phyloP scores from a whole-genome alignment of 129 eudicot species.

The carrot (Daucus carota) region DNA sequence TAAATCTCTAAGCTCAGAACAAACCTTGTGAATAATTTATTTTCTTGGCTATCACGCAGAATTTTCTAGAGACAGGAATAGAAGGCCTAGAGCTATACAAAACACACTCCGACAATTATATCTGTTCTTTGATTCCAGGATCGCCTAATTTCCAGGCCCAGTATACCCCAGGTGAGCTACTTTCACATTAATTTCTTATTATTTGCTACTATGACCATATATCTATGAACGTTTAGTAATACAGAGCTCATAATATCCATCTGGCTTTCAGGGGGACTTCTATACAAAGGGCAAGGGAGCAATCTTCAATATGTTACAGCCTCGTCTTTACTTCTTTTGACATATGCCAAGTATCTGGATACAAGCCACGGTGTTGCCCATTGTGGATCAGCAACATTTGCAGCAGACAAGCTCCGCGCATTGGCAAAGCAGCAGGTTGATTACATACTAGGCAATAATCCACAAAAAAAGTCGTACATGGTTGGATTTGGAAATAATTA shows the following conservation, averaged over 20 bases:
- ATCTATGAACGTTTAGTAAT: neutral
- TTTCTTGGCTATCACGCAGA: conserved; percentile 23
- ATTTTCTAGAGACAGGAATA: conserved; percentile 43
- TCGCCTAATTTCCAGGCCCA: conserved; percentile 70
- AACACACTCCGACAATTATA: conserved; percentile 81
- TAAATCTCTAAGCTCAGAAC: neutral
- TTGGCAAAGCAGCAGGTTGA: conserved; percentile 73
- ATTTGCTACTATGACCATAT: neutral
- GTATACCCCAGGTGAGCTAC: conserved; percentile 60
- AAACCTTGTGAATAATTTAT: neutral
- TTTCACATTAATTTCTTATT: neutral
- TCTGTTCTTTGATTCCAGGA: conserved; percentile 80
- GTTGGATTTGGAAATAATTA: conserved; percentile 76
- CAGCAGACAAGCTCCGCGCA: conserved; percentile 48
- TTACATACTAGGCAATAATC: conserved; percentile 77
- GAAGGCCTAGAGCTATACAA: conserved; percentile 51
- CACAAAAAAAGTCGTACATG: conserved; percentile 75
- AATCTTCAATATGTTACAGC: conserved; percentile 90
- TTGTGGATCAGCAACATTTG: conserved; percentile 46
- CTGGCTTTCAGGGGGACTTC: conserved; percentile 50
- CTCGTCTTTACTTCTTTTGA: conserved; percentile 59
- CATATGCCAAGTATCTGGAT: conserved; percentile 67
- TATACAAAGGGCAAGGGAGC: conserved; percentile 62
- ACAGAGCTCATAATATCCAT: neutral
- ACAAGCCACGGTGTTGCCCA: conserved; percentile 33